These are phyloP conservation scores for Tetrahymena thermophila DNA, from an alignment of 73 alveolate species.

Conservation along the genomic window DNA sequence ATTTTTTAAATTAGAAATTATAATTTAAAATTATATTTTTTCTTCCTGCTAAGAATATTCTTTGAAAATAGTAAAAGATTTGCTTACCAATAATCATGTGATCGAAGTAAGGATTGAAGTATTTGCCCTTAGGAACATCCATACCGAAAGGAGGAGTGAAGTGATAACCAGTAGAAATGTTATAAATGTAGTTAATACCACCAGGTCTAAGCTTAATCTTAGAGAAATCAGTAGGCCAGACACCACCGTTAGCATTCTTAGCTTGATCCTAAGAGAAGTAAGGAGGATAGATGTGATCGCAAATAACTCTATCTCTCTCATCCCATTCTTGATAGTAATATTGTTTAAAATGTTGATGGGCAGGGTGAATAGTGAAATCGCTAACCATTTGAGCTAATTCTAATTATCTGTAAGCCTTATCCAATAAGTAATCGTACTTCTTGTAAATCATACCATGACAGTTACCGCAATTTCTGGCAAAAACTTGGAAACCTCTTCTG, in stretches of 20 bases:
- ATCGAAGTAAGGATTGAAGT: constrained; percentile 88
- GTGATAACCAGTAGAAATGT: constrained; percentile 88
- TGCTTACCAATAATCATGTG: constrained; percentile 78
- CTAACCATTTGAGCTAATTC: constrained; percentile 78
- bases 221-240: constrained; percentile 88
- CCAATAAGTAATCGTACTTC: constrained; percentile 81
- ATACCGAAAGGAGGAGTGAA: constrained; percentile 85
- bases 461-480: constrained; percentile 80
- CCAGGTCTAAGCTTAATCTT: constrained; percentile 83
- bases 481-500: constrained; percentile 89
- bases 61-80: not conserved
- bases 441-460: constrained; percentile 88
- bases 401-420: constrained; percentile 83
- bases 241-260: constrained; percentile 87
- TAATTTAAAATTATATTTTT: not conserved
- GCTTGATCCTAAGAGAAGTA: constrained; percentile 91
- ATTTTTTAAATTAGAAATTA: no score
- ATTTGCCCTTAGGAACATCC: constrained; percentile 90
- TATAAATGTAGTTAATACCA: constrained; percentile 75
- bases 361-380: constrained; percentile 77
- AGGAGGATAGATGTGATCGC: constrained; percentile 87
- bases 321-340: constrained; percentile 92
- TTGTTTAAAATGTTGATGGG: constrained; percentile 79
- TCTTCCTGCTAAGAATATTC: not conserved
- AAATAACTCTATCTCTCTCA: constrained; percentile 82